Conservation (phyloP, 176 grass and related monocot genomes). For the Hordeum vulgare region DNA sequence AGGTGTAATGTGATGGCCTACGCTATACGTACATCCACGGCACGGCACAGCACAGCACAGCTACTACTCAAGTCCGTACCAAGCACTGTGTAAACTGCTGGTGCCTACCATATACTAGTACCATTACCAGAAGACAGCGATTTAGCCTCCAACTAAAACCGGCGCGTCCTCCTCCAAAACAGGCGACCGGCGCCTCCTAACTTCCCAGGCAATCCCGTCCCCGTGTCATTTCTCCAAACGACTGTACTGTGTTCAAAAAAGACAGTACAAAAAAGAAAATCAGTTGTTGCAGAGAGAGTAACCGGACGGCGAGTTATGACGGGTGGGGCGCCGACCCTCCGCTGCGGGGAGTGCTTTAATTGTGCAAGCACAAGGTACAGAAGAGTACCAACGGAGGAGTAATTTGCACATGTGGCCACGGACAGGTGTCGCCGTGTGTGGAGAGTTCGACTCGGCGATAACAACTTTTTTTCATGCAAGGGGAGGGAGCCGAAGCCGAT, state of each 20-base stretch:
- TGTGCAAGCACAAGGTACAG: conserved; percentile 19
- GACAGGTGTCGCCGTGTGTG: not conserved
- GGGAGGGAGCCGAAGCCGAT: too few species aligned
- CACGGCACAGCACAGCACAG: too few species aligned
- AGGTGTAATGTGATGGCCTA: not conserved
- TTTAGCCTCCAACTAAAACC: not conserved
- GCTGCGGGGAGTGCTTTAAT: conserved; percentile 7
- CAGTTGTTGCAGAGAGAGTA: not conserved
- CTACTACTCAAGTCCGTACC: not conserved
- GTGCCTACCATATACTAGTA: too few species aligned
- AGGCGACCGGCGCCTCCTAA: not conserved
- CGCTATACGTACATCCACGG: not conserved
- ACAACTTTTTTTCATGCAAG: not conserved
- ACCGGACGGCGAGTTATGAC: not conserved
- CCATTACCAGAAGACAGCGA: not conserved
- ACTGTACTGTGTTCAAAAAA: too few species aligned
- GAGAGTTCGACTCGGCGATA: not conserved
- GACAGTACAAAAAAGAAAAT: too few species aligned
- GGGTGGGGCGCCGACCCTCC: not conserved
- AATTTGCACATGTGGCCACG: conserved; percentile 34
- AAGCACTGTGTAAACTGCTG: not conserved
- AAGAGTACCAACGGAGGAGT: conserved; percentile 33
- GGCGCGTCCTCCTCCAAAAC: not conserved
- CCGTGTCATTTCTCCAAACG: not conserved
- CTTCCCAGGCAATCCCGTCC: not conserved